Percentiles rank a stretch among this genome's conserved stretches.
phyloP scores from a whole-genome alignment of 345 rosid species.

The Brassica napus region DNA sequence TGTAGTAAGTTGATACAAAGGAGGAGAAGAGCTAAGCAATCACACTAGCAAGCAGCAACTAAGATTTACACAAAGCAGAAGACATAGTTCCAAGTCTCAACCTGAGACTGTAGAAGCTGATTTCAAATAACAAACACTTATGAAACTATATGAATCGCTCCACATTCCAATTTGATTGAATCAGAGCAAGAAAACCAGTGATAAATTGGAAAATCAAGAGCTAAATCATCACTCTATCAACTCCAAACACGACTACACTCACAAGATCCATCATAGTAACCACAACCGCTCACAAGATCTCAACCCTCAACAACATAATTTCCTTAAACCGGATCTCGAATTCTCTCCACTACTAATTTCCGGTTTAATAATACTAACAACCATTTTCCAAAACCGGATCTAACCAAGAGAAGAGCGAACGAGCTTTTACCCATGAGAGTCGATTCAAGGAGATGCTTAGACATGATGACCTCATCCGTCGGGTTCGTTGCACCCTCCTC shows the following conservation, averaged over 20 bases:
- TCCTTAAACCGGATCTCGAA: conserved; percentile 29
- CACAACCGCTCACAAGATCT: conserved; percentile 19
- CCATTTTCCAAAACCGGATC: neutral
- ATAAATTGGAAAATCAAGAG: neutral
- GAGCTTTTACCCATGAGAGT: conserved; percentile 77
- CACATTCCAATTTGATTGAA: conserved; percentile 1
- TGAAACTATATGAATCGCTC: neutral
- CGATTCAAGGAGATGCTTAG: conserved; percentile 72
- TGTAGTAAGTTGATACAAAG: neutral
- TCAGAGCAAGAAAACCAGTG: neutral
- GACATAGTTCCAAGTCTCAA: neutral
- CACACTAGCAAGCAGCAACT: neutral
- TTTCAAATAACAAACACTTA: neutral
- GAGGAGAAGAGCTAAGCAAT: neutral
- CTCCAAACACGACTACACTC: neutral
- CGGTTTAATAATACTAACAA: neutral
- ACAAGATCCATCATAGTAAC: conserved; percentile 26
- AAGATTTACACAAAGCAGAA: conserved; percentile 18
- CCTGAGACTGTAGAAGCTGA: neutral
- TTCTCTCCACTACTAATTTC: conserved; percentile 8
- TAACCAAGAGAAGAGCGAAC: neutral
- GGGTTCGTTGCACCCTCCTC: conserved; percentile 65
- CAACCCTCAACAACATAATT: conserved; percentile 3
- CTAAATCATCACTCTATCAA: neutral
- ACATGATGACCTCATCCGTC: conserved; percentile 87